Evolutionary conservation across 1,139 yeast species (phyloP), one percentile per base, ranked within the genome.

Genomic region (Pneumocystis carinii): DNA sequence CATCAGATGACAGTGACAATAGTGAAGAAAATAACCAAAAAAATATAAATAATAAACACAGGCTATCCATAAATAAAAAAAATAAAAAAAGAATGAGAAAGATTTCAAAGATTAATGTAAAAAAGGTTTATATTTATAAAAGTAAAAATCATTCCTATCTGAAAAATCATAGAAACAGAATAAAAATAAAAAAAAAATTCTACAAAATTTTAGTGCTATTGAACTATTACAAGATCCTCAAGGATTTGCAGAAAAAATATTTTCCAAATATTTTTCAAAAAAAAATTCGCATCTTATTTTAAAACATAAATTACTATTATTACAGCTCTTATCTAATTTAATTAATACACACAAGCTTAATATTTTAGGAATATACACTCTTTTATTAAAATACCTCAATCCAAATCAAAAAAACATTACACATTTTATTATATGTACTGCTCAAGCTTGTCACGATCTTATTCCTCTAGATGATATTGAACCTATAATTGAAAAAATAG

Each of bases 391-490:
- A 71, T 92, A 87, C 72, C 79, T 92, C 70, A 90, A 96, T 1
- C 97, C 98, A 61, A 90, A 90, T 74, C 97, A 92, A 75, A 79
- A 84, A 65, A 87, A 90, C 70, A 98, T 92, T 61, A 94, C 99
- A 0, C 95, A 90, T 75, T 85, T 92, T 67, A 82, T 92, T 87
- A 97, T 98, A 14, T 96, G 97, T 3, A 81, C 88, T 62, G 99
- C 97, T 0, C 98, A 94, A 76, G 90, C 97, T 0, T 83, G 95
- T 38, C 99, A 92, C 73, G 97, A 94, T 71, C 79, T 90, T 71
- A 96, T 92, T 7, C 98, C 99, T 39, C 98, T 98, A 1, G 98
- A 94, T 73, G 83, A 84, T 15, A 82, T 92, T 65, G 77, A 81
- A 61, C 84, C 86, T 61, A 83, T 92, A 68, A 85, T 92, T 10